Evolutionary conservation across 1,139 yeast species (phyloP).

Genomic region (Pichia sp.): DNA sequence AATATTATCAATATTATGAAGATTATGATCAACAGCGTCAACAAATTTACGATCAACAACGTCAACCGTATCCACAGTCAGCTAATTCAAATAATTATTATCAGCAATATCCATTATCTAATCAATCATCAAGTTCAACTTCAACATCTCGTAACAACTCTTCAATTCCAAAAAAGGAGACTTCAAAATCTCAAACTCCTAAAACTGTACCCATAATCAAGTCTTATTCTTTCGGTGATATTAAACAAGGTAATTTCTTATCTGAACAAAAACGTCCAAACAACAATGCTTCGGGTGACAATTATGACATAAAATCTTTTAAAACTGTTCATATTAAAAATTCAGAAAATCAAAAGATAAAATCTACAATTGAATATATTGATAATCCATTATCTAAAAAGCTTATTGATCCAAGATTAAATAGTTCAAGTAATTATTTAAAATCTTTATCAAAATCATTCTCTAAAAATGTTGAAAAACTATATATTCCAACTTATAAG

Average conservation of each 20-base stretch:
- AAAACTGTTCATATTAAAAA: constrained; percentile 7
- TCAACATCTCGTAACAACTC: background rate
- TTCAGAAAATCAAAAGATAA: constrained; percentile 1
- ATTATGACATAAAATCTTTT: too few relatives aligned
- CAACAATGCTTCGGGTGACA: constrained; percentile 31
- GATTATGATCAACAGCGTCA: background rate
- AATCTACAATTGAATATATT: constrained; percentile 15
- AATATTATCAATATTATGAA: background rate
- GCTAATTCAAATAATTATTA: background rate
- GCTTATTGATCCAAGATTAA: constrained; percentile 37
- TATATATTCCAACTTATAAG: constrained; percentile 48
- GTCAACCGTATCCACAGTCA: background rate
- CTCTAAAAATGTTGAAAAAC: constrained; percentile 26
- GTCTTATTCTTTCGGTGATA: background rate
- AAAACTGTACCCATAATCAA: constrained; percentile 7
- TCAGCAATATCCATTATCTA: background rate
- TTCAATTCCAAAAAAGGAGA: background rate
- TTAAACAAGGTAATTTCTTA: constrained; percentile 8
- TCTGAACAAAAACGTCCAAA: constrained; percentile 2
- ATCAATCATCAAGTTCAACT: background rate
- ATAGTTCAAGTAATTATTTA: constrained; percentile 5
- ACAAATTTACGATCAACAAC: background rate
- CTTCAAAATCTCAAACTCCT: background rate
- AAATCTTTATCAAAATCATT: constrained; percentile 21
- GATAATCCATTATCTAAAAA: constrained; percentile 16